A percentile compares a stretch with the other conserved stretches of the same genome.
These are phyloP conservation scores for Plasmodium fragile DNA, from an alignment of 169 alveolate genomes.

Conservation along the genomic window DNA sequence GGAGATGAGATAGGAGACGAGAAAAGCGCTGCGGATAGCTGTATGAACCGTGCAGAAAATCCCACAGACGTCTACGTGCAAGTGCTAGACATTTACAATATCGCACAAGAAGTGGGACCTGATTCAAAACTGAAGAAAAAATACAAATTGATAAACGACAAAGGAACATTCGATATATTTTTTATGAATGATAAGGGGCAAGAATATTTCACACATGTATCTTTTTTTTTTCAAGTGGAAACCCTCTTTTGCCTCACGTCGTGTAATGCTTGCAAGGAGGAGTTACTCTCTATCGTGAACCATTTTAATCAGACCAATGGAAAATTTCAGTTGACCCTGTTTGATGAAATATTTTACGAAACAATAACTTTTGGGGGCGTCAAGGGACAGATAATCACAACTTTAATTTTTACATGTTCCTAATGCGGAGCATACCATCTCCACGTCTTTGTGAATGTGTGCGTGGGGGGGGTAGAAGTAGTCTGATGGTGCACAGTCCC, in stretches of 20 bases:
- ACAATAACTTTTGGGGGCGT: conserved; percentile 50
- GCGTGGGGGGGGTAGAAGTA: background rate
- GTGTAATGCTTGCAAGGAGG: conserved; percentile 83
- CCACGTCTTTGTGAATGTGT: background rate
- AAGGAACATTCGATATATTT: conserved; percentile 84
- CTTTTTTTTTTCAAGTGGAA: conserved; percentile 70
- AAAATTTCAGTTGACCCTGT: background rate
- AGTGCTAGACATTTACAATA: conserved; percentile 70
- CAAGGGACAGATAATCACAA: conserved; percentile 44
- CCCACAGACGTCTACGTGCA: conserved; percentile 54
- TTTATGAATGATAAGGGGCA: conserved; percentile 77
- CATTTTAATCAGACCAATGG: conserved; percentile 15
- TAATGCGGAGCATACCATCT: background rate
- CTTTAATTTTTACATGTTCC: conserved; percentile 34
- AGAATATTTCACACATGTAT: conserved; percentile 67
- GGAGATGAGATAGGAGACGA: too few relatives aligned
- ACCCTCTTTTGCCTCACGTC: conserved; percentile 77
- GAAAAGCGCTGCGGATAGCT: background rate
- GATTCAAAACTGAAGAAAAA: conserved; percentile 22
- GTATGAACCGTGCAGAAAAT: background rate
- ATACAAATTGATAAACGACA: conserved; percentile 79
- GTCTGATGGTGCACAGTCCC: background rate
- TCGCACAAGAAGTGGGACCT: background rate
- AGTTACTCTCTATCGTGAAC: conserved; percentile 55
- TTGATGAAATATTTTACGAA: conserved; percentile 62